Evolutionary conservation across 1,139 yeast species (phyloP).

Genomic region (Citeromyces siamensis): DNA sequence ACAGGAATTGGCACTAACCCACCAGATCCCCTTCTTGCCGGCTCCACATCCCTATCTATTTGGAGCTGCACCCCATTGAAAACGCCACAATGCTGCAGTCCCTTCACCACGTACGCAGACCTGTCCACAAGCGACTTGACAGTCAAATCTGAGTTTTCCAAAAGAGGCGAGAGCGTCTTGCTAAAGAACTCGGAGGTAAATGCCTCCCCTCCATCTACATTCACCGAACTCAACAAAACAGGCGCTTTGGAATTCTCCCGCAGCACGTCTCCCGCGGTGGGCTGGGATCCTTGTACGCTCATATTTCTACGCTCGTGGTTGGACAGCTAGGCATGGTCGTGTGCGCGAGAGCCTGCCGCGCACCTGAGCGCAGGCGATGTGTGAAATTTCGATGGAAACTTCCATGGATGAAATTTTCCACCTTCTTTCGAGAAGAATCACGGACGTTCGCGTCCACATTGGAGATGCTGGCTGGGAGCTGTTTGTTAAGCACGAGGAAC

Average conservation of each 20-base stretch:
- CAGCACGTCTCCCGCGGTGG: slow-evolving; percentile 6
- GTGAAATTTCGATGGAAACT: too few relatives aligned
- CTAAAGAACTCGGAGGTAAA: slow-evolving; percentile 33
- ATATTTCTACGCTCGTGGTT: not conserved
- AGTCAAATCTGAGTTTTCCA: slow-evolving; percentile 31
- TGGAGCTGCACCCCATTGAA: slow-evolving; percentile 23
- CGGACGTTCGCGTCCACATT: slow-evolving; percentile 2
- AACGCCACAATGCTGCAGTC: slow-evolving; percentile 26
- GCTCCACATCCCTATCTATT: slow-evolving; percentile 12
- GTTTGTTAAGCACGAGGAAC: slow-evolving; percentile 5
- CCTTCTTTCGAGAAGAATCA: too few relatives aligned
- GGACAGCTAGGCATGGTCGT: not conserved
- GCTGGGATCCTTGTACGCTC: slow-evolving; percentile 2
- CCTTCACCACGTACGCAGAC: slow-evolving; percentile 10
- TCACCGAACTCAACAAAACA: slow-evolving; percentile 30
- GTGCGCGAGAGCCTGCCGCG: too few relatives aligned
- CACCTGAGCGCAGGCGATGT: too few relatives aligned
- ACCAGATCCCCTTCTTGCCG: slow-evolving; percentile 6
- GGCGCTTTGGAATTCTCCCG: slow-evolving; percentile 18
- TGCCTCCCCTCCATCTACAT: slow-evolving; percentile 35
- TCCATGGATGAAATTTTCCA: too few relatives aligned
- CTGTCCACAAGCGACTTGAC: slow-evolving; percentile 25
- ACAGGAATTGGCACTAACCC: slow-evolving; percentile 11
- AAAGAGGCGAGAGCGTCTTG: slow-evolving; percentile 32
- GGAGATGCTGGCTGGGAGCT: not conserved